Evolutionary conservation across 2,329 filamentous ascomycete species (phyloP).

Genomic region (Davidsoniella neocaledoniae): DNA sequence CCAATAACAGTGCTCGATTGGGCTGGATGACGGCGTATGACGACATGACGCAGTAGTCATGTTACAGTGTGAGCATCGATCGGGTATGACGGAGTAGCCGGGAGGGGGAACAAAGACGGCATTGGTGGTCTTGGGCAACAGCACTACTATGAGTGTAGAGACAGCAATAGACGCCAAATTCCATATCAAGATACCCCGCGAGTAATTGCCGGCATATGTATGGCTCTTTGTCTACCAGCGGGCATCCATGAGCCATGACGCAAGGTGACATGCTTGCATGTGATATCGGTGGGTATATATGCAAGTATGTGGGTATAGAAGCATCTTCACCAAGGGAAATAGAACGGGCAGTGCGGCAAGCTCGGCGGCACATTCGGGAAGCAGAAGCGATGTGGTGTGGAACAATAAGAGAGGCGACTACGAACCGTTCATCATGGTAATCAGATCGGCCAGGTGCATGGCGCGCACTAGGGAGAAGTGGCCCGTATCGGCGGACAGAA

Average conservation of each 20-base stretch:
- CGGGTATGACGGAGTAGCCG: not conserved
- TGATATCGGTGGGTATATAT: not conserved
- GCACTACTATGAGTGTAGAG: not conserved
- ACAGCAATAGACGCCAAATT: too few relatives aligned
- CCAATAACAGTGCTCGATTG: not conserved
- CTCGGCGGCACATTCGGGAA: not conserved
- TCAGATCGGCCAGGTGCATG: slow-evolving; percentile 66
- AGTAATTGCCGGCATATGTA: too few relatives aligned
- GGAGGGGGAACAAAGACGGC: not conserved
- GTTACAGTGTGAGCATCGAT: not conserved
- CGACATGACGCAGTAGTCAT: not conserved
- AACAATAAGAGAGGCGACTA: not conserved
- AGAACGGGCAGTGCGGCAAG: not conserved
- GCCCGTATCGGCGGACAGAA: slow-evolving; percentile 51
- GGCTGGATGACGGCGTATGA: not conserved
- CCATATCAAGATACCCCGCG: too few relatives aligned
- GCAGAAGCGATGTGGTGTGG: not conserved
- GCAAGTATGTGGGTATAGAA: not conserved
- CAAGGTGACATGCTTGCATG: not conserved
- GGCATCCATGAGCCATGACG: not conserved
- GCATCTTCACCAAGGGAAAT: not conserved
- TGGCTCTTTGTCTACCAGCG: not conserved
- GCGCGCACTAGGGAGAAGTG: slow-evolving; percentile 56
- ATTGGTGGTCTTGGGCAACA: not conserved
- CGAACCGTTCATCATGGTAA: slow-evolving; percentile 65